A percentile compares a stretch with the other conserved stretches of the same genome.
Conservation (phyloP, 306 rosid species). For the Astragalus glycyphyllos region DNA sequence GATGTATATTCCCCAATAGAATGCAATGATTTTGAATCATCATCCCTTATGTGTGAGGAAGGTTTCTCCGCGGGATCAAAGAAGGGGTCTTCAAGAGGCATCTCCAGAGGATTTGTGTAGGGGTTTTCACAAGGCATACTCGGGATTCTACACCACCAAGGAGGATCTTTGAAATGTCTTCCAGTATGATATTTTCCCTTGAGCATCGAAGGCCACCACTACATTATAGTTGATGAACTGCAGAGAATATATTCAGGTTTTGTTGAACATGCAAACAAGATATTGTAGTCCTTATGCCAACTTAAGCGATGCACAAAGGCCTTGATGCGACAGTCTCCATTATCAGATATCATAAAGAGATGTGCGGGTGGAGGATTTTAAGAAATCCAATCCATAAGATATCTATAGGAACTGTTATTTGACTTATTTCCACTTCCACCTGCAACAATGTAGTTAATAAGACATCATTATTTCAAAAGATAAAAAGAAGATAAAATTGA, state of each 20-base stretch:
- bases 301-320: too few relatives aligned
- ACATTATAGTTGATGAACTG: too few relatives aligned
- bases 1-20: not conserved
- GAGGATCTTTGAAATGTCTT: constrained; percentile 78
- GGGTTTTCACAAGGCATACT: constrained; percentile 69
- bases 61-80: not conserved
- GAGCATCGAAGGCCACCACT: too few relatives aligned
- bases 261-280: too few relatives aligned
- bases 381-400: constrained; percentile 35
- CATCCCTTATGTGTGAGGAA: constrained; percentile 35
- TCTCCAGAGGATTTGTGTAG: constrained; percentile 25
- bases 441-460: constrained; percentile 46
- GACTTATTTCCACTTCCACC: constrained; percentile 70
- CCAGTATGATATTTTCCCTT: constrained; percentile 53
- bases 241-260: too few relatives aligned
- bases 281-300: too few relatives aligned
- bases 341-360: constrained; percentile 77
- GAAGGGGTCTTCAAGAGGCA: too few relatives aligned
- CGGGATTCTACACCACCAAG: constrained; percentile 85
- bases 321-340: constrained; percentile 42
- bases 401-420: constrained; percentile 71
- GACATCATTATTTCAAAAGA: not conserved
- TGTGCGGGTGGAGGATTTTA: constrained; percentile 95
- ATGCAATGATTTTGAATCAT: constrained; percentile 39
- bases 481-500: too few relatives aligned